Evolutionary conservation across 78 protist species (phyloP), one percentile per base, ranked within the genome.

Genomic region (Monocercomonoides exilis): DNA sequence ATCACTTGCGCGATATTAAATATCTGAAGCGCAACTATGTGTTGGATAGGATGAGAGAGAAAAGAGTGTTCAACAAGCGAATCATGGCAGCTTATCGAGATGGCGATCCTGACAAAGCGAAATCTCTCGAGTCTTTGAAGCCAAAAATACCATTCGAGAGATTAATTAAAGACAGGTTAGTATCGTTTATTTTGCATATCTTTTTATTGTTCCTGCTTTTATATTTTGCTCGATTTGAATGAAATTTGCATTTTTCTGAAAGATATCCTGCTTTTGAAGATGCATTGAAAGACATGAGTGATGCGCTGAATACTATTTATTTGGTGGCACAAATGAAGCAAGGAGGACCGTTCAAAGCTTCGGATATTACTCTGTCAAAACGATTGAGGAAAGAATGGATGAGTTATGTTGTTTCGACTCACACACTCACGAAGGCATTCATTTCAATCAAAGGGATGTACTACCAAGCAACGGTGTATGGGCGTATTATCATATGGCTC

Each of bases 371-470:
- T 0, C 70, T 11, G 5, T 88, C 87, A 36, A 1, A 77, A 45
- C 3, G 3, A 3, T 35, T 88, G 0, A 43, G 3, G 6, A 1
- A 1, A 2, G 77, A 79, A 34, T 88, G 85, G 85, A 36, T 81
- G 36, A 32, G 5, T 0, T 88, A 80, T 44, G 35, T 88, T 35
- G 64, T 33, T 1, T 2, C 43, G 29, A 0, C 36, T n/a, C 80
- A 44, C 36, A 5, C 3, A 0, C 77, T 88, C 34, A 3, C 4
- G 44, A 33, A 64, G 35, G 70, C 90, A 38, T 88, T 88, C 45
- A 45, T 81, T n/a, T 80, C 90, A 21, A 44, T 80, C 29, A 70
- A 77, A 3, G 90, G 90, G 29, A 38, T 80, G n/a, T 88, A 88
- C 42, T 0, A 46, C 6, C 90, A 81, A 42, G 87, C 5, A 5